phyloP scores from a whole-genome alignment of 2,329 filamentous ascomycete genomes.

The Colletotrichum lini region DNA sequence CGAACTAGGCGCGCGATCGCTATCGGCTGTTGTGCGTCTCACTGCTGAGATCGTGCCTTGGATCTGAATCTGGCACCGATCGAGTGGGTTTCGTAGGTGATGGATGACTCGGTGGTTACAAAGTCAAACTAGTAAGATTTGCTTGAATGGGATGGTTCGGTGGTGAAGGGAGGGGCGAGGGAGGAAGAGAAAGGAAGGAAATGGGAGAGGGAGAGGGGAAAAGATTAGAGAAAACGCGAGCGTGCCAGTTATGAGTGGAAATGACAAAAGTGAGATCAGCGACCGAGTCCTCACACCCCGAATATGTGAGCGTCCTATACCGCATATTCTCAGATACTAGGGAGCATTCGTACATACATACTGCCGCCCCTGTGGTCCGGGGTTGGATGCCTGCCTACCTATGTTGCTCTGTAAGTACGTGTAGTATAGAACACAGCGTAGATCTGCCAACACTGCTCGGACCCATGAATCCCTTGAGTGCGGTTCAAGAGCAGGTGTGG shows the following conservation, averaged over 20 bases:
- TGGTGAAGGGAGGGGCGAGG: slow-evolving; percentile 8
- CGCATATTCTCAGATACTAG: slow-evolving; percentile 6
- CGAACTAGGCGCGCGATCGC: slow-evolving; percentile 13
- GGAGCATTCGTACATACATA: neutral
- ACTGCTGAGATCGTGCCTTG: slow-evolving; percentile 7
- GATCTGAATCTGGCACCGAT: slow-evolving; percentile 27
- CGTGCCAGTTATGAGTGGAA: slow-evolving; percentile 29
- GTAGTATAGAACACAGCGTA: neutral
- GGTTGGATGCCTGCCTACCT: neutral
- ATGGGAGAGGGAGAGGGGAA: slow-evolving; percentile 1
- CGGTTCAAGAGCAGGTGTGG: neutral
- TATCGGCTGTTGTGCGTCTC: slow-evolving; percentile 5
- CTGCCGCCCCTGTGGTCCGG: neutral
- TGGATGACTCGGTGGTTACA: neutral
- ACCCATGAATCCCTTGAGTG: neutral
- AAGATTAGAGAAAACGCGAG: slow-evolving; percentile 9
- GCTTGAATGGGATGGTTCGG: slow-evolving; percentile 4
- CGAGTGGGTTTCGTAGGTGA: neutral
- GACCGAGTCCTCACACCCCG: slow-evolving; percentile 22
- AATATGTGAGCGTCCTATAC: slow-evolving; percentile 29
- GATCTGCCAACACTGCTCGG: slow-evolving; percentile 4
- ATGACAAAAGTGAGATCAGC: slow-evolving; percentile 37
- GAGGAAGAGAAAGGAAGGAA: slow-evolving; percentile 3
- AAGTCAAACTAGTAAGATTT: neutral
- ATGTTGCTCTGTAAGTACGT: neutral